A percentile compares a stretch with the other conserved stretches of the same genome.
These are phyloP conservation scores for Lactuca saligna DNA, from an alignment of 129 eudicot species.

Conservation along the genomic window DNA sequence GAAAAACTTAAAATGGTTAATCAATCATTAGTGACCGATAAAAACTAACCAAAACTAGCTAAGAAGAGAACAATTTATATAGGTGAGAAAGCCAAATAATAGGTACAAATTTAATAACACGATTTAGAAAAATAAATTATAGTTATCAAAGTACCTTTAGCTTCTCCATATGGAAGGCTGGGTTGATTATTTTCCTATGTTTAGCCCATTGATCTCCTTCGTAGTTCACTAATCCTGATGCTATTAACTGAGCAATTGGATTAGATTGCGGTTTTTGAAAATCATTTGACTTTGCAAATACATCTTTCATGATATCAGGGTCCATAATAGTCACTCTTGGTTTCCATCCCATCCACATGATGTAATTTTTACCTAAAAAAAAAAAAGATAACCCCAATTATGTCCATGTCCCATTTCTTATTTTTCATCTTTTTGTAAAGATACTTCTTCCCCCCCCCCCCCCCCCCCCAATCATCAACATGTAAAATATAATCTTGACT, in stretches of 20 bases:
- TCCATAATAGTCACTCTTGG: conserved; percentile 1
- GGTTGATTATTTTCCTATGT: conserved; percentile 30
- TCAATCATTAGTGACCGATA: too few relatives aligned
- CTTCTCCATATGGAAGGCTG: conserved; percentile 16
- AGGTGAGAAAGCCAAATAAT: too few relatives aligned
- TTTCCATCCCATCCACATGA: conserved; percentile 14
- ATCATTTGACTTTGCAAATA: not conserved
- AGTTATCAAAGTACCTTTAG: conserved; percentile 2
- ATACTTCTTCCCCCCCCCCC: too few relatives aligned
- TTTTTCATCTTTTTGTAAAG: too few relatives aligned
- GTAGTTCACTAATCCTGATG: conserved; percentile 13
- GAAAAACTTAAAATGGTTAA: too few relatives aligned
- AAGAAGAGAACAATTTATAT: too few relatives aligned
- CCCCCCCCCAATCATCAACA: too few relatives aligned
- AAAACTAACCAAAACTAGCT: too few relatives aligned
- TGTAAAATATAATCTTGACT: too few relatives aligned
- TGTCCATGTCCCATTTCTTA: too few relatives aligned
- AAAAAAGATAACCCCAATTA: not conserved
- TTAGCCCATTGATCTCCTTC: conserved; percentile 37
- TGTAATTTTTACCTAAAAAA: conserved; percentile 6
- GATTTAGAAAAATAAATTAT: too few relatives aligned
- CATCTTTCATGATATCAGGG: not conserved
- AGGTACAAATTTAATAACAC: not conserved
- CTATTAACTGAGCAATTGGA: conserved; percentile 8
- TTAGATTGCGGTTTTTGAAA: not conserved